phyloP scores from a whole-genome alignment of 495 filamentous ascomycete species.

The Mycothermus thermophilus region DNA sequence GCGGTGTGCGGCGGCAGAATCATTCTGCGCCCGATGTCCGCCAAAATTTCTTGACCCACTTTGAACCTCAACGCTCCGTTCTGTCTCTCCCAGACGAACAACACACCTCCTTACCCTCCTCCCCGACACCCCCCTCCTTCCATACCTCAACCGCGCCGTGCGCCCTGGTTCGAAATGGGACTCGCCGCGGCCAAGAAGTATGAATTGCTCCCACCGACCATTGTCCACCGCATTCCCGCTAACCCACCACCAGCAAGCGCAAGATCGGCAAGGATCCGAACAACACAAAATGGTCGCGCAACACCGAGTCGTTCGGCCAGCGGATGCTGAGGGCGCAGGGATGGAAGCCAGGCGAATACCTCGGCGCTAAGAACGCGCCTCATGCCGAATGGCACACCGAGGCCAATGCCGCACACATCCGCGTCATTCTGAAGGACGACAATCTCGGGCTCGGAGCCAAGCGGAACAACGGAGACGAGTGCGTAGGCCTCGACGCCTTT shows the following conservation, averaged over 20 bases:
- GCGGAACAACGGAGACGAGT: slow-evolving; percentile 50
- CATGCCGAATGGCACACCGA: slow-evolving; percentile 63
- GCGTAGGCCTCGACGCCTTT: slow-evolving; percentile 69
- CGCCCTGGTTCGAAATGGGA: slow-evolving; percentile 42
- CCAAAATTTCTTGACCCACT: slow-evolving; percentile 12
- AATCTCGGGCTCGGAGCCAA: slow-evolving; percentile 79
- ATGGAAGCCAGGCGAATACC: slow-evolving; percentile 70
- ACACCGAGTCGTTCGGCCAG: slow-evolving; percentile 72
- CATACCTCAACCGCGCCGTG: slow-evolving; percentile 10
- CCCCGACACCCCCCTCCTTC: background rate
- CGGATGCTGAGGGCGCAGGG: slow-evolving; percentile 73
- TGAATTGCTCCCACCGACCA: background rate
- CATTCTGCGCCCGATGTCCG: slow-evolving; percentile 13
- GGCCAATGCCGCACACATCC: slow-evolving; percentile 64
- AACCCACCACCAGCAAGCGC: slow-evolving; percentile 42
- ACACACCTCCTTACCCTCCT: background rate
- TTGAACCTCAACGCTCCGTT: background rate
- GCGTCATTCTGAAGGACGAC: slow-evolving; percentile 72
- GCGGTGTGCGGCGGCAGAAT: slow-evolving; percentile 16
- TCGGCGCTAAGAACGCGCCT: slow-evolving; percentile 59
- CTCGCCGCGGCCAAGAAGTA: slow-evolving; percentile 63
- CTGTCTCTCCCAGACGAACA: background rate
- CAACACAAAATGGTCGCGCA: slow-evolving; percentile 79
- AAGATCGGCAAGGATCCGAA: slow-evolving; percentile 85
- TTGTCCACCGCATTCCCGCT: background rate